Evolutionary conservation across 2,329 filamentous ascomycete genomes (phyloP).

Genomic region (Diaporthe ampelina): DNA sequence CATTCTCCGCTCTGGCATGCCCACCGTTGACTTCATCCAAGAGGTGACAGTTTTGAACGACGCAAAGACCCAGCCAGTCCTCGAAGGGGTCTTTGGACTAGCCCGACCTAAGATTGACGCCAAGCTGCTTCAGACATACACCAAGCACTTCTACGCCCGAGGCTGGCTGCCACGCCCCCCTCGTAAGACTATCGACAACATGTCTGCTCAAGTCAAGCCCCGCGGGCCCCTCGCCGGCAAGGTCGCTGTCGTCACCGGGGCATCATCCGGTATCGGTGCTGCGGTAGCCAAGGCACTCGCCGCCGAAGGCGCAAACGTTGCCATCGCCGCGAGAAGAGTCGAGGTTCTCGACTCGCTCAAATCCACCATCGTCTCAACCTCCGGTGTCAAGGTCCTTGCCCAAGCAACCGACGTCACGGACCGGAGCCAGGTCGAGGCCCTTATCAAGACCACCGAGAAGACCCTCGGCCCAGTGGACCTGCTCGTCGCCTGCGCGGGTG

Average conservation of each 20-base stretch:
- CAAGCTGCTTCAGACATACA: conserved; percentile 81
- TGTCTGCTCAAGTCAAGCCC: conserved; percentile 49
- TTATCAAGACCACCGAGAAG: conserved; percentile 70
- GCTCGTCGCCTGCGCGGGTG: conserved; percentile 83
- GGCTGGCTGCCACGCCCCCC: conserved; percentile 81
- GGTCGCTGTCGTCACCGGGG: conserved; percentile 83
- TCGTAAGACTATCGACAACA: conserved; percentile 54
- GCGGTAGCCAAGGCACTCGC: conserved; percentile 79
- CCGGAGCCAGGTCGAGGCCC: conserved; percentile 73
- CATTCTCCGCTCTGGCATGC: conserved; percentile 86
- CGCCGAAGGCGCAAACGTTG: conserved; percentile 78
- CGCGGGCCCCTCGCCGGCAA: conserved; percentile 75
- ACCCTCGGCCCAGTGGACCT: conserved; percentile 82
- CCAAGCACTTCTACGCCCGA: conserved; percentile 83
- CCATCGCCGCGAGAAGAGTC: conserved; percentile 78
- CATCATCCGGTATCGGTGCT: conserved; percentile 84
- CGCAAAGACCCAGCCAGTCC: conserved; percentile 73
- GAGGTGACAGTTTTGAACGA: conserved; percentile 83
- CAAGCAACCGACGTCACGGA: conserved; percentile 81
- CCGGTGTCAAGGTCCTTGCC: conserved; percentile 74
- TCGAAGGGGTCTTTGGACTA: conserved; percentile 62
- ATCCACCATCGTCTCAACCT: conserved; percentile 50
- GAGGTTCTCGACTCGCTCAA: conserved; percentile 79
- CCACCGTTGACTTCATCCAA: conserved; percentile 77
- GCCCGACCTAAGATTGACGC: conserved; percentile 78